These are phyloP conservation scores for Friedmanniomyces simplex DNA, from an alignment of 495 filamentous ascomycete genomes.

Conservation along the genomic window DNA sequence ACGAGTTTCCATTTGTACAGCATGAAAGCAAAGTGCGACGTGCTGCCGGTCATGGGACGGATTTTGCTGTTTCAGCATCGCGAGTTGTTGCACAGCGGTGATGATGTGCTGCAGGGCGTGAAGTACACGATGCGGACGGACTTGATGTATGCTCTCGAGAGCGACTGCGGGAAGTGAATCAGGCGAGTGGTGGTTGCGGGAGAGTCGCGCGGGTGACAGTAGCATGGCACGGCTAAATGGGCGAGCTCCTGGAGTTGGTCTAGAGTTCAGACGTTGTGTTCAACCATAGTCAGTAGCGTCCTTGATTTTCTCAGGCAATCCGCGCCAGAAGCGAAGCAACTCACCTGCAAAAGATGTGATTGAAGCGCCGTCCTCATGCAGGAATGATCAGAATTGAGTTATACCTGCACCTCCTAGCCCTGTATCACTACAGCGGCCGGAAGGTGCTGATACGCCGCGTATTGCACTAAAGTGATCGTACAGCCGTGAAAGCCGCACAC, in stretches of 20 bases:
- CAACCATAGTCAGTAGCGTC: conserved; percentile 27
- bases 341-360: conserved; percentile 29
- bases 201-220: not conserved
- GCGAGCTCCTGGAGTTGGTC: too few species aligned
- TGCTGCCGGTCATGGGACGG: conserved; percentile 59
- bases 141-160: conserved; percentile 49
- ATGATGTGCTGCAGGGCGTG: conserved; percentile 57
- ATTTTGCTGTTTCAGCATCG: conserved; percentile 59
- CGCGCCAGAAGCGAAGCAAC: not conserved
- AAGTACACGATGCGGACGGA: conserved; percentile 75
- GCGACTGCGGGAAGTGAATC: not conserved
- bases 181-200: too few species aligned
- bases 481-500: conserved; percentile 23
- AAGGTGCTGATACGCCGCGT: conserved; percentile 68
- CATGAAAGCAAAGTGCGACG: conserved; percentile 41
- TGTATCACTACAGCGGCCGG: conserved; percentile 31
- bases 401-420: conserved; percentile 41
- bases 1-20: conserved; percentile 51
- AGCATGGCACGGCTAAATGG: too few species aligned
- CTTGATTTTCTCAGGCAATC: not conserved
- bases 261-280: not conserved
- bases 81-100: conserved; percentile 59
- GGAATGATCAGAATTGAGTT: conserved; percentile 99
- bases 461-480: conserved; percentile 95
- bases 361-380: conserved; percentile 71